Base-by-base conservation (phyloP, 2,329 filamentous ascomycete genomes). In the Drechslera avenae region DNA sequence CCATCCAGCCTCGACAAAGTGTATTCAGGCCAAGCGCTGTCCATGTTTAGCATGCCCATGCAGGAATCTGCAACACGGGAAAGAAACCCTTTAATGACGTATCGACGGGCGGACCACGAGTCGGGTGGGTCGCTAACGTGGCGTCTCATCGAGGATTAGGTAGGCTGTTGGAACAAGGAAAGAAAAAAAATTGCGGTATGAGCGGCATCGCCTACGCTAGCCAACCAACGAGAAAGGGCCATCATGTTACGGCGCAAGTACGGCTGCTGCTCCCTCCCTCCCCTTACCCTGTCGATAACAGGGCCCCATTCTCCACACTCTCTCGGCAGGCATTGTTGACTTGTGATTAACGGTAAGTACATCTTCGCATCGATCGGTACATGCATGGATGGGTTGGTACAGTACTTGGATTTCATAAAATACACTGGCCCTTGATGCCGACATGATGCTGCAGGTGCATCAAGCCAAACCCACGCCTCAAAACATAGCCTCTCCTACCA, bases 71-170 rank as follows among this genome's bases (percentile, higher is more conserved):
- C 63, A 56, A 64, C 64, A 60, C 65, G 65, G 66, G 60, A 69
- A 69, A 48, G 57, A 54, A 54, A 48, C 31, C 64, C 60, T 56
- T 60, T 63, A 48, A 73, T 73, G 70, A 73, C 70, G 70, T 72
- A 69, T 57, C 57, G 26, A 44, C 56, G 55, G 55, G 50, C 55
- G 42, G 59, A 58, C 69, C 68, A 71, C 67, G 67, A 72, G 66
- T 69, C 54, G 57, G 58, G 68, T 73, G 69, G 69, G 63, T 63
- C 68, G 43, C 52, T 45, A 70, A 68, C 66, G 67, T 73, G 69
- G 68, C 69, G 68, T 57, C 53, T 54, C 61, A 65, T 65, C 57
- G 60, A 58, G 50, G 56, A 45, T 28, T 28, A 28, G 21, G 62
- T 60, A 58, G 42, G 42, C 51, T 55, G 54, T 57, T 57, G 46